phyloP scores from a whole-genome alignment of 176 grass and related monocot species.

The Calamus simplicifolius region DNA sequence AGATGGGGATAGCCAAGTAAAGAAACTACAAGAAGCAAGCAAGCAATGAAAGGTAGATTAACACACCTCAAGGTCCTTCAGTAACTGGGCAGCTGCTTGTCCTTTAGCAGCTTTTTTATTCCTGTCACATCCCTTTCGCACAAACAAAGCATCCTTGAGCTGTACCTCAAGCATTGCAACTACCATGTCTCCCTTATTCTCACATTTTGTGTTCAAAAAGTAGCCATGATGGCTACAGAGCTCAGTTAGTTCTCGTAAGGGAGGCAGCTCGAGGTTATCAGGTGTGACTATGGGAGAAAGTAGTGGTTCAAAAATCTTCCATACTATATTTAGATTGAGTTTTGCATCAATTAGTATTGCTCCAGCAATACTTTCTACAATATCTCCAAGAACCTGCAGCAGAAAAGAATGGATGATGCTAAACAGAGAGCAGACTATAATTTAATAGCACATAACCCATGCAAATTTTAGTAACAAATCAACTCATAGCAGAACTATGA shows the following conservation, averaged over 20 bases:
- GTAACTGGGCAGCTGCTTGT: slow-evolving; percentile 63
- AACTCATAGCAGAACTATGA: too few species aligned
- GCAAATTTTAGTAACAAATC: too few species aligned
- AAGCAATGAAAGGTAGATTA: neutral
- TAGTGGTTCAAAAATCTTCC: slow-evolving; percentile 59
- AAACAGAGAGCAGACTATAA: neutral
- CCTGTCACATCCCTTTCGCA: slow-evolving; percentile 44
- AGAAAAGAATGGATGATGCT: neutral
- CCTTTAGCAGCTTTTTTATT: slow-evolving; percentile 69
- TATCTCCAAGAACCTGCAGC: slow-evolving; percentile 77
- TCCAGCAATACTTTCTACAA: slow-evolving; percentile 86
- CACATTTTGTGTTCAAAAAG: slow-evolving; percentile 46
- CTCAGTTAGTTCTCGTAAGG: slow-evolving; percentile 68
- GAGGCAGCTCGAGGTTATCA: slow-evolving; percentile 65
- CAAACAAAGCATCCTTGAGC: slow-evolving; percentile 52
- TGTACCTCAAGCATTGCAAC: slow-evolving; percentile 56
- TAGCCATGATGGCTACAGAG: slow-evolving; percentile 59
- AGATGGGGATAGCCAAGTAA: too few species aligned
- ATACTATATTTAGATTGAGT: slow-evolving; percentile 62
- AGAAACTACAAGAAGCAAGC: too few species aligned
- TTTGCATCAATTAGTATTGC: slow-evolving; percentile 77
- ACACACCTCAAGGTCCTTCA: slow-evolving; percentile 76
- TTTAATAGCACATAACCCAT: too few species aligned
- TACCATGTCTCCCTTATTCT: slow-evolving; percentile 43
- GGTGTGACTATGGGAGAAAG: slow-evolving; percentile 91